phyloP scores from a whole-genome alignment of 169 alveolate genomes.

The Plasmodium gonderi region DNA sequence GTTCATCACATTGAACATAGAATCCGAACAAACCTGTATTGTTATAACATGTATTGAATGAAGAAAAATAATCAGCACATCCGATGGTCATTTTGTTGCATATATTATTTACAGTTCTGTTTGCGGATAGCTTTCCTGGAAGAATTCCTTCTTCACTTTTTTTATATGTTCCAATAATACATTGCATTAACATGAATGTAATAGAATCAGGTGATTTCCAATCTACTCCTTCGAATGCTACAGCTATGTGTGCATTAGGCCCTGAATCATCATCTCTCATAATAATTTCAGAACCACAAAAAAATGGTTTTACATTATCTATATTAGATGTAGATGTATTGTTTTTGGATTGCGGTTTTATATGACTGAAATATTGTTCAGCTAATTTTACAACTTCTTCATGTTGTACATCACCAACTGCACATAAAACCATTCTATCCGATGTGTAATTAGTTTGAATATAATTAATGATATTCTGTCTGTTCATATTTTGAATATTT shows the following conservation, averaged over 20 bases:
- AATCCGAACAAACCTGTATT: constrained; percentile 95
- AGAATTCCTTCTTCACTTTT: constrained; percentile 86
- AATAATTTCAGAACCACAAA: constrained; percentile 87
- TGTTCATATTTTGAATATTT: constrained; percentile 88
- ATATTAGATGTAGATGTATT: not conserved
- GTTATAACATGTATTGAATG: constrained; percentile 92
- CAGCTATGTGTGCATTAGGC: constrained; percentile 91
- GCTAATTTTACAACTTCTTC: constrained; percentile 85
- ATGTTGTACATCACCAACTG: constrained; percentile 93
- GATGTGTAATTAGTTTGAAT: constrained; percentile 92
- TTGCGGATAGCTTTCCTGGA: constrained; percentile 87
- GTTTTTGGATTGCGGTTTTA: constrained; percentile 33
- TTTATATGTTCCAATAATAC: constrained; percentile 93
- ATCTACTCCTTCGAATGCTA: constrained; percentile 94
- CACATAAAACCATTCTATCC: constrained; percentile 92
- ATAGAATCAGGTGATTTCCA: constrained; percentile 95
- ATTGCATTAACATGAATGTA: constrained; percentile 93
- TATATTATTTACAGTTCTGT: constrained; percentile 84
- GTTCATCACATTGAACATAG: constrained; percentile 88
- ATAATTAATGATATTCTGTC: constrained; percentile 91
- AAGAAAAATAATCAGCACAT: constrained; percentile 88
- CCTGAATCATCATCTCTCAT: constrained; percentile 86
- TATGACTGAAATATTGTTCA: constrained; percentile 49
- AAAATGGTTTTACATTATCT: constrained; percentile 78
- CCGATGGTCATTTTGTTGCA: constrained; percentile 88